Base-by-base conservation (phyloP, 108 stramenopile species). In the Stephanodiscus minutulus region DNA sequence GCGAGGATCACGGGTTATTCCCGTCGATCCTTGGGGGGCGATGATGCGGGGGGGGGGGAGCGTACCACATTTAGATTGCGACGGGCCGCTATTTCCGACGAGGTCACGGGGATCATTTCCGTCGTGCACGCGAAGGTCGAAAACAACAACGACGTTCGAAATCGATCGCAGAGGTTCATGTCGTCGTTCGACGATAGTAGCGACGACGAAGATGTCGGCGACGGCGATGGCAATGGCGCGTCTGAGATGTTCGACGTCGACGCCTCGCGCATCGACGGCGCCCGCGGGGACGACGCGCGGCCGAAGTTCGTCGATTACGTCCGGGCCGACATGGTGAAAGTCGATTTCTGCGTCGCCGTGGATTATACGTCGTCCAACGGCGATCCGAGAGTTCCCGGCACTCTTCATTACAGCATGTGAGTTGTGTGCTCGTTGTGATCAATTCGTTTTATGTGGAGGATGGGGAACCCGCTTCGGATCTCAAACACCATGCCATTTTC, bases 331-430 rank as follows among this genome's bases (percentile, higher is more conserved):
- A 37, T 74, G 60, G 50, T 69, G 50, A 76, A 88, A 20, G 68
- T 93, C 36, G 87, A 87, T 68, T 67, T 93, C 10, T 86, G 83
- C 73, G 74, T 93, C n/a, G 92, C 85, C 13, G 84, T 93, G 52
- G 92, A 93, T 57, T 93, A 88, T 66, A 87, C 82, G 11, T 61
- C 67, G 15, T 82, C 76, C 24, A 93, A 93, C 58, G 89, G 88
- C 3, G 70, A 76, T 41, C 75, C 73, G 27, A 66, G 80, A 36
- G 53, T 61, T 5, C 86, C 85, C 10, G 70, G 79, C 10, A 84
- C 77, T 36, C 76, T 87, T 21, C 91, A 92, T 72, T 84, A 79
- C 69, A 68, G 61, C 41, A 58, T 33, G 66, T 66, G 27, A 66
- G 66, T 66, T 29, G 43, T 3, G 43, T 15, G 0, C 0, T 44